phyloP scores from a whole-genome alignment of 2,329 filamentous ascomycete genomes.

The Fusarium udum region DNA sequence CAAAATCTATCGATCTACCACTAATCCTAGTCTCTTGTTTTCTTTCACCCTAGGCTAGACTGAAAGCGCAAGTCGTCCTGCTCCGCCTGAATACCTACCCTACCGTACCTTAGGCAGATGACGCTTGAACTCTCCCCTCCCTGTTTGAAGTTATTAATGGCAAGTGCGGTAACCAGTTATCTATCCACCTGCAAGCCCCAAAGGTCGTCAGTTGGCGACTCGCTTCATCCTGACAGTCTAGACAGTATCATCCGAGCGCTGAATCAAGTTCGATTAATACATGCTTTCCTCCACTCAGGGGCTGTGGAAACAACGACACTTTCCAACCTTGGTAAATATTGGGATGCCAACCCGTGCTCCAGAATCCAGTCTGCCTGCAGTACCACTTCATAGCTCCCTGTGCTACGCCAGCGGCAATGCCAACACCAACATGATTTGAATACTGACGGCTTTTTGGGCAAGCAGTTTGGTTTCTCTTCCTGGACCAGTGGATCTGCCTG shows the following conservation, averaged over 20 bases:
- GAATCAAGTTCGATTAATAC: conserved; percentile 3
- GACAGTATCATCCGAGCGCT: conserved; percentile 14
- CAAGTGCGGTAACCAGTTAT: conserved; percentile 7
- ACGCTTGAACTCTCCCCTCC: background rate
- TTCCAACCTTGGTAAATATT: conserved; percentile 19
- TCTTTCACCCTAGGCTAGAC: background rate
- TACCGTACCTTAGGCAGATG: background rate
- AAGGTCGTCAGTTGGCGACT: conserved; percentile 5
- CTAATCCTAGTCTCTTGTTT: background rate
- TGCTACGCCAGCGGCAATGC: background rate
- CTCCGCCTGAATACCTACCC: background rate
- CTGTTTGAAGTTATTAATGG: background rate
- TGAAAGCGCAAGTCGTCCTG: background rate
- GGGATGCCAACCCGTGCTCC: conserved; percentile 3
- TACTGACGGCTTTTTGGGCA: conserved; percentile 10
- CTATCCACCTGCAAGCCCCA: conserved; percentile 9
- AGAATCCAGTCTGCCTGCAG: background rate
- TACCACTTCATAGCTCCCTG: conserved; percentile 7
- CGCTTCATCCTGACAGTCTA: background rate
- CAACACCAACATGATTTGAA: conserved; percentile 5
- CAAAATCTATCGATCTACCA: background rate
- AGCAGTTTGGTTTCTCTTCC: conserved; percentile 8
- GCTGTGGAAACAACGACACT: conserved; percentile 10
- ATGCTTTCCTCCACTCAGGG: conserved; percentile 28
- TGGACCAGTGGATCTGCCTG: conserved; percentile 22